Evolutionary conservation across 352 stramenopile species (phyloP), one percentile per base, ranked within the genome.

Genomic region (Phytophthora capsici): DNA sequence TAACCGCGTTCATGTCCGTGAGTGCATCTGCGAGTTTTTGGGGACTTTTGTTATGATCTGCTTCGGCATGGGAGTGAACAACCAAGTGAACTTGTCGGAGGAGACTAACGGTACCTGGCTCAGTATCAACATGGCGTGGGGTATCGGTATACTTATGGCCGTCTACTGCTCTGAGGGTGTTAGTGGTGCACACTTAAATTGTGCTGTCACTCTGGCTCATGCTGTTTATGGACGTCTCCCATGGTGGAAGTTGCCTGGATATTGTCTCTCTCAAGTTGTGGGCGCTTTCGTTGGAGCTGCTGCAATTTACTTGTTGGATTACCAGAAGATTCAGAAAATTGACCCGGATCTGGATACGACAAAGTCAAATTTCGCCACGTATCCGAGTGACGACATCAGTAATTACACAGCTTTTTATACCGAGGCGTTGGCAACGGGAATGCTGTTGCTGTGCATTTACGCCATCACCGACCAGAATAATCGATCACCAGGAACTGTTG

Each of bases 21-120:
- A 69, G 17, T 69, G 60, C 13, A 23, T 63, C 4, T 19, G 41
- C 2, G 60, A 69, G 26, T 57, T 69, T 17, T 14, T 69, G 5
- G 60, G 60, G 12, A 63, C 60, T n/a, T 69, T 69, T 50, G 60
- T 69, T 20, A 69, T 69, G 60, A 28, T 69, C n/a, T 41, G 26
- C 36, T 69, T 69, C 52, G 60, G 60, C n/a, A 56, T 63, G 60
- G 60, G 60, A 3, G 60, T 69, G 7, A 69, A 69, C 28, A 69
- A 69, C 37, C 60, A 69, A 57, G 60, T 69, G 25, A 20, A 8
- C 7, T 13, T 63, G 9, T 69, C 60, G 0, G 13, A 56, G 1
- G 53, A 53, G 7, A 14, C 20, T 23, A 63, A 63, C 28, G 60
- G 60, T 25, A 69, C 60, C n/a, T 69, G 60, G 60, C 43, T 69